Conservation (phyloP, 2,329 filamentous ascomycete genomes). For the Passalora sequoiae region DNA sequence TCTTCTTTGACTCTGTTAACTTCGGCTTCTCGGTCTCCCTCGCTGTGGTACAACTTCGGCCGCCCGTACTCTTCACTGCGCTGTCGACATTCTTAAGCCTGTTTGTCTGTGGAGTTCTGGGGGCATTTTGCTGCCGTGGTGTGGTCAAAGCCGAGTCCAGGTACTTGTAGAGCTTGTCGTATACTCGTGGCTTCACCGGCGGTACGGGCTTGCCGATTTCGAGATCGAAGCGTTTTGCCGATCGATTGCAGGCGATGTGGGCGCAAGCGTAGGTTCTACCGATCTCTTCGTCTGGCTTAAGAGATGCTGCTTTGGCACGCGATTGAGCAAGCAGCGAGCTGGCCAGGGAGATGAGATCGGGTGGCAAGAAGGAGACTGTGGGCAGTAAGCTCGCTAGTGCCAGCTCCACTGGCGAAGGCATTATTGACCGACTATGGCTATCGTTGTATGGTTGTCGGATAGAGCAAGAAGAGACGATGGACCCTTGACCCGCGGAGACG, state of each 20-base stretch:
- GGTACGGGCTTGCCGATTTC: slow-evolving; percentile 70
- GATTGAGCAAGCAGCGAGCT: slow-evolving; percentile 74
- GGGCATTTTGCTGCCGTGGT: slow-evolving; percentile 22
- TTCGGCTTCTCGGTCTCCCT: slow-evolving; percentile 10
- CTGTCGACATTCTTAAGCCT: slow-evolving; percentile 10
- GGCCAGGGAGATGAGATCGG: slow-evolving; percentile 65
- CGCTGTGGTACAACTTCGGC: slow-evolving; percentile 8
- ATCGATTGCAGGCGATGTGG: slow-evolving; percentile 82
- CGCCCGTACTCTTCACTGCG: slow-evolving; percentile 11
- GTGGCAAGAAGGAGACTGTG: slow-evolving; percentile 63
- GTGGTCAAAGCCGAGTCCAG: slow-evolving; percentile 63
- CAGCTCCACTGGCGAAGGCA: slow-evolving; percentile 69
- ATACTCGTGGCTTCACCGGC: slow-evolving; percentile 72
- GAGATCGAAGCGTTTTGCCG: slow-evolving; percentile 71
- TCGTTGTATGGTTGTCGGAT: too few relatives aligned
- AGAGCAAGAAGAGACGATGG: too few relatives aligned
- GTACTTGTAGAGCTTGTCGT: slow-evolving; percentile 77
- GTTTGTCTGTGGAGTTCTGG: slow-evolving; percentile 30
- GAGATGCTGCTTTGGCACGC: slow-evolving; percentile 65
- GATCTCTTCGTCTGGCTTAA: slow-evolving; percentile 83
- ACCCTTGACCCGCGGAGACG: too few relatives aligned
- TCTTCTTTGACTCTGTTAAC: neutral
- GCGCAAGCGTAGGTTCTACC: slow-evolving; percentile 80
- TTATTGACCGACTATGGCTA: too few relatives aligned
- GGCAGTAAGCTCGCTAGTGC: slow-evolving; percentile 69